Base-by-base conservation (phyloP, 108 stramenopile species). In the Hondaea fermentalgiana region DNA sequence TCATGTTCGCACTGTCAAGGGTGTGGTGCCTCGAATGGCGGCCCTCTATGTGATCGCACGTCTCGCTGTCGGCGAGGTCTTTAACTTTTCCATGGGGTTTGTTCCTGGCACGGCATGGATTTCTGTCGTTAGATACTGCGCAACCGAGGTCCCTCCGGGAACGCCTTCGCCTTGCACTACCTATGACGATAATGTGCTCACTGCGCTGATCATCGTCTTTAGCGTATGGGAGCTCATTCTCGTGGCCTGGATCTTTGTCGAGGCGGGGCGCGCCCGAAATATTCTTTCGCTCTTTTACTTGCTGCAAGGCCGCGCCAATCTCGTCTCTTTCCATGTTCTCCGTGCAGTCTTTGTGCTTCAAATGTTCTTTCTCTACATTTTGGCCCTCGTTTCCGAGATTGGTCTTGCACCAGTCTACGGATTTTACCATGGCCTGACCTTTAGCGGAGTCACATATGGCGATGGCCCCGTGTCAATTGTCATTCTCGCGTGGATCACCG, bases 271-370 rank as follows among this genome's bases (percentile, higher is more conserved):
- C 51, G 76, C 76, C 16, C 45, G 51, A 6, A 83, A 83, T 12
- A 53, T 83, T 53, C 51, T 83, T 17, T 83, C 76, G 14, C 76
- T 83, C 12, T 83, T 25, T 53, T 83, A 83, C 28, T 23, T 83
- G 6, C 23, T 83, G 49, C 76, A 83, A 35, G 76, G 76, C 76
- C 76, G 76, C 51, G 76, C 76, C n/a, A 47, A 83, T 23, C 76
- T 83, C 6, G 76, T 83, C 3, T 83, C 76, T 0, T 83, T 83
- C 76, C 49, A 53, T 45, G 51, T 53, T 8, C 45, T 83, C 76
- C 5, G 8, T 43, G 25, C 45, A n/a, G 12, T 83, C 16, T 23
- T 83, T 45, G n/a, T 23, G 12, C 51, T 83, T 6, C 76, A 83
- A 23, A 53, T 47, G 49, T 47, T 53, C 51, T 83, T 83, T 23